Conservation (phyloP, 805 yeast species). For the Ogataea ramenticola region DNA sequence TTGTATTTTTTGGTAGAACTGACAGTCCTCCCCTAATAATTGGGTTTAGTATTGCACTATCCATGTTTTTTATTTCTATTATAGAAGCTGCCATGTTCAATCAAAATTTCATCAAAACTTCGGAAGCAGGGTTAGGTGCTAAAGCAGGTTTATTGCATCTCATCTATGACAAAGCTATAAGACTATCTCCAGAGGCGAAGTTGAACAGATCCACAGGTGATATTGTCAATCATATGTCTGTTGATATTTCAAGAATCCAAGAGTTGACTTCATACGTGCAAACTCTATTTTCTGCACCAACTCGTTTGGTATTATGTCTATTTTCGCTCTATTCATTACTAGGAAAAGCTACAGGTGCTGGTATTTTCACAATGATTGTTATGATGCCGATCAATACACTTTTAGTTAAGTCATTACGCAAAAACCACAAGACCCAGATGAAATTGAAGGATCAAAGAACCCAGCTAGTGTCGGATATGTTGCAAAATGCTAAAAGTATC, state of each 20-base stretch:
- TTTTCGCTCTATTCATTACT: slow-evolving; percentile 46
- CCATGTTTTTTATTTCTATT: slow-evolving; percentile 57
- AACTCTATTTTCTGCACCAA: slow-evolving; percentile 51
- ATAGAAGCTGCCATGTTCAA: slow-evolving; percentile 57
- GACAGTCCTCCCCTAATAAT: slow-evolving; percentile 39
- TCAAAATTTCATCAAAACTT: slow-evolving; percentile 54
- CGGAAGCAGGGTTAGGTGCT: slow-evolving; percentile 56
- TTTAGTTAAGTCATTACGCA: slow-evolving; percentile 37
- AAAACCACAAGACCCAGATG: slow-evolving; percentile 50
- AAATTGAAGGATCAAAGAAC: slow-evolving; percentile 54
- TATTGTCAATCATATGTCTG: slow-evolving; percentile 70
- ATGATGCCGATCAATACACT: slow-evolving; percentile 53
- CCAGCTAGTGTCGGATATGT: slow-evolving; percentile 49
- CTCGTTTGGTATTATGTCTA: slow-evolving; percentile 46
- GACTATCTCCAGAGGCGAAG: slow-evolving; percentile 59
- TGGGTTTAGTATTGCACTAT: slow-evolving; percentile 57
- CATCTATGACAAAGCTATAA: slow-evolving; percentile 63
- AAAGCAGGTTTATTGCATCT: slow-evolving; percentile 62
- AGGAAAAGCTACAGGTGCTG: slow-evolving; percentile 55
- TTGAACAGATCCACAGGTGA: slow-evolving; percentile 64
- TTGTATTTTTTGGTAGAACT: slow-evolving; percentile 33
- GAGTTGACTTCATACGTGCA: slow-evolving; percentile 49
- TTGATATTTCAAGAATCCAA: slow-evolving; percentile 63
- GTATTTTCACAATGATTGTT: slow-evolving; percentile 42
- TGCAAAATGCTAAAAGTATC: slow-evolving; percentile 54